Evolutionary conservation across 2,329 filamentous ascomycete species (phyloP), one percentile per base, ranked within the genome.

Genomic region (Phialophora macrospora): DNA sequence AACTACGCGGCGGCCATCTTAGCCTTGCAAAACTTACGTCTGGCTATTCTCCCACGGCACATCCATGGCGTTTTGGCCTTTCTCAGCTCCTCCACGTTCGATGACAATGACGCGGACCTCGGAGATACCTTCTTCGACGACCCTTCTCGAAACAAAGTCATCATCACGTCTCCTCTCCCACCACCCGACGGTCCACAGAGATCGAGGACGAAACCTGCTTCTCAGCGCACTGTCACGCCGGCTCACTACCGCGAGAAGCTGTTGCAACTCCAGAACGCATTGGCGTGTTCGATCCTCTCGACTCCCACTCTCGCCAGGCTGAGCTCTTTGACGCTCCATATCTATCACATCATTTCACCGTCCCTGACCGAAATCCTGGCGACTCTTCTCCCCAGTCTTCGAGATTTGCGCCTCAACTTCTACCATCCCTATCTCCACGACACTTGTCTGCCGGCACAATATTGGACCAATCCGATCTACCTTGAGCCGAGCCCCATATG

Each of bases 341-440:
- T 74, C 11, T 73, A 77, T 22, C 66, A 73, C 5, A 69, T 74
- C 2, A 63, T 74, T 7, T 75, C 76, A 30, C 72, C 76, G 9
- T 71, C 75, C 4, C 56, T 72, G 72, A 73, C 74, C 20, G 74
- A 74, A 38, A 71, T 75, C 46, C 65, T 78, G n/a, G 72, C 75
- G 57, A 60, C 66, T 4, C 66, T 72, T 12, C 72, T 75, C 12
- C 72, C 76, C n/a, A 67, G 65, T 48, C 68, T 78, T 49, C 73
- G 71, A 5, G 71, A 76, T 63, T 71, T 78, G n/a, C 74, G 73
- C 12, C 68, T 78, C 55, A 74, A 75, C 26, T 77, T 77, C 62
- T 74, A 73, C 46, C 76, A 78, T 65, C 73, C 72, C 2, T 75
- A 77, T 44, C 72, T 78, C 34, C 73, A 76, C 44, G 75, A 77